Conservation (phyloP, 192 early-diverging fungal genomes). For the Backusella mclennaniae region DNA sequence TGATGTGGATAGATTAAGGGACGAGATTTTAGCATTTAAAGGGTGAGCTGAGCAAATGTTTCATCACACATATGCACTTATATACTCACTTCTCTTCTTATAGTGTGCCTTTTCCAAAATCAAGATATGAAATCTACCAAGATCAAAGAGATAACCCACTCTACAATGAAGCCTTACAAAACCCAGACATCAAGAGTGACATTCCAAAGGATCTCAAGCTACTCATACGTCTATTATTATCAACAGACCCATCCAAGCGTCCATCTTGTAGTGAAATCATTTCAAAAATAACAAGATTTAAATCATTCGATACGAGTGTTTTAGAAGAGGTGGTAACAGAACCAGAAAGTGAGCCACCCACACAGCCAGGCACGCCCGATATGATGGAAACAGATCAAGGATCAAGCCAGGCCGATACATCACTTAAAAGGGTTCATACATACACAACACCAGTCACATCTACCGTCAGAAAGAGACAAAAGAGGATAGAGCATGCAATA, state of each 20-base stretch:
- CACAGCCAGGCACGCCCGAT: neutral
- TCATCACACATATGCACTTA: neutral
- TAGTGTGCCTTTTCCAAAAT: conserved; percentile 40
- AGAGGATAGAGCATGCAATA: neutral
- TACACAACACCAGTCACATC: neutral
- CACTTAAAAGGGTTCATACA: neutral
- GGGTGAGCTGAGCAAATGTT: conserved; percentile 26
- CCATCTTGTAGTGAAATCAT: conserved; percentile 65
- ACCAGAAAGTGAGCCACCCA: neutral
- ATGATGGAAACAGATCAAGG: neutral
- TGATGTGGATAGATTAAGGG: conserved; percentile 82
- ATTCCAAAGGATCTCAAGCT: conserved; percentile 58
- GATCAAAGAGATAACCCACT: neutral
- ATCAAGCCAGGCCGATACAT: neutral
- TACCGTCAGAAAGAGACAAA: neutral
- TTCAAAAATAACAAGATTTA: conserved; percentile 22
- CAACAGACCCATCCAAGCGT: conserved; percentile 52
- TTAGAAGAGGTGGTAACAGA: neutral
- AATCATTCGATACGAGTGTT: neutral
- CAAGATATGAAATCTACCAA: conserved; percentile 13
- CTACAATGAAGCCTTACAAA: neutral
- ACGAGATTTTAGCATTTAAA: conserved; percentile 75
- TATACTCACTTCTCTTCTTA: neutral
- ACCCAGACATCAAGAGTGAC: conserved; percentile 16
- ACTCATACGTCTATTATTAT: conserved; percentile 55